Base-by-base conservation (phyloP, 192 early-diverging fungal genomes). In the Rhizophagus sp. region DNA sequence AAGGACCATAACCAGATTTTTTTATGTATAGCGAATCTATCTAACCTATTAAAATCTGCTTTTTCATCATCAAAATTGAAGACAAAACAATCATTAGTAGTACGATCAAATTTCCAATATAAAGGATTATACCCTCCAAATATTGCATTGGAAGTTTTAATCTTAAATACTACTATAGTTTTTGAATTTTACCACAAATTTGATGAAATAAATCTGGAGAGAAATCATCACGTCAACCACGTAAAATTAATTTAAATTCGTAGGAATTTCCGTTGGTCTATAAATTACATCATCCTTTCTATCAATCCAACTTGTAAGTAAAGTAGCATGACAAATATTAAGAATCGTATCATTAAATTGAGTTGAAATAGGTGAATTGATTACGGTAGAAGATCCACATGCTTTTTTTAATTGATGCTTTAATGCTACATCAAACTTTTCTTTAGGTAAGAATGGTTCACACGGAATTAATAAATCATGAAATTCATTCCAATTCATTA, bases 121-220 rank as follows among this genome's bases (percentile, higher is more conserved):
- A 75, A 39, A 57, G 73, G 73, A 62, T 75, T 75, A 62, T 62
- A 75, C 22, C 73, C 73, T 15, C 73, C 73, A 25, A 19, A 72
- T 19, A 75, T 9, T 62, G 22, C 61, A 34, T 30, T 57, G 25
- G 74, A 49, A 17, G 44, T 63, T 7, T 19, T 39, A 2, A 62
- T 62, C 33, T 75, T 75, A 15, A 62, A 75, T 19, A 75, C 52
- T 0, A 75, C 52, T 8, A 75, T 4, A 10, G 73, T 75, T 17
- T 62, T 34, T 19, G 30, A 57, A 62, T 22, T 8, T 15, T n/a
- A 10, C n/a, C 57, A 62, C 74, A 75, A 4, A 7, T 9, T 44
- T 34, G 27, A 57, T 63, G 57, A 75, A 75, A 75, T 8, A 39
- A 33, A 27, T 63, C 61, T 9, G 61, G 57, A 34, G 27, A n/a